Conservation (phyloP, 352 stramenopile species). For the Thraustochytrium sp. region DNA sequence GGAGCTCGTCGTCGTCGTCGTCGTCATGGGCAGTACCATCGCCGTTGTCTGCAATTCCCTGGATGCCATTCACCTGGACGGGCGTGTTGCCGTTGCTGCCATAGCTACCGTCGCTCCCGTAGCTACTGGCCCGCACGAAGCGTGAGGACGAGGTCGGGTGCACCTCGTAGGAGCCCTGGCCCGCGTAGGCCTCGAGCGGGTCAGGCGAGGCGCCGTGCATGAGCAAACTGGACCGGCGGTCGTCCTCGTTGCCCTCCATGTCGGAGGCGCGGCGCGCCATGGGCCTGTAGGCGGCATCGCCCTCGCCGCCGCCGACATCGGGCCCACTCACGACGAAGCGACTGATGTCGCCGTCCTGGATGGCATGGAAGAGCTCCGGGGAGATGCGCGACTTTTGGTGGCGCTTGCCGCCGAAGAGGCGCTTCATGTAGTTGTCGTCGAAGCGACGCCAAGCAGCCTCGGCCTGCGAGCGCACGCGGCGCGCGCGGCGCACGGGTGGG, state of each 20-base stretch:
- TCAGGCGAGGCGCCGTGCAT: background rate
- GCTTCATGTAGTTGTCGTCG: slow-evolving; percentile 47
- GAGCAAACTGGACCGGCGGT: background rate
- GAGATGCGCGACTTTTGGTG: slow-evolving; percentile 13
- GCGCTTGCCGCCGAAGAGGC: slow-evolving; percentile 40
- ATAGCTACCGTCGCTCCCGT: too few species aligned
- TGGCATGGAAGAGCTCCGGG: slow-evolving; percentile 21
- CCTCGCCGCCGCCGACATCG: background rate
- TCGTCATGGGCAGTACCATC: background rate
- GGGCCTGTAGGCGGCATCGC: too few species aligned
- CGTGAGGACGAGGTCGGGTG: too few species aligned
- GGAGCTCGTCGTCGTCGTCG: background rate
- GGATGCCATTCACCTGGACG: too few species aligned
- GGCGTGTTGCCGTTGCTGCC: too few species aligned
- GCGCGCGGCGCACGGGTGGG: background rate
- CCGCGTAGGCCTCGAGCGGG: background rate
- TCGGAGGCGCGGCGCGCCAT: background rate
- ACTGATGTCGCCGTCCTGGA: slow-evolving; percentile 16
- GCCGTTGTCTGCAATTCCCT: background rate
- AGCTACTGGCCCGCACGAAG: too few species aligned
- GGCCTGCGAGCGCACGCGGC: background rate
- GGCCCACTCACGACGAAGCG: background rate
- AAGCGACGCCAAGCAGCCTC: slow-evolving; percentile 29
- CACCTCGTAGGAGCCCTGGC: background rate
- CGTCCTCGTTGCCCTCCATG: background rate